phyloP scores from a whole-genome alignment of 2,329 filamentous ascomycete genomes.

The Cordyceps javanica region DNA sequence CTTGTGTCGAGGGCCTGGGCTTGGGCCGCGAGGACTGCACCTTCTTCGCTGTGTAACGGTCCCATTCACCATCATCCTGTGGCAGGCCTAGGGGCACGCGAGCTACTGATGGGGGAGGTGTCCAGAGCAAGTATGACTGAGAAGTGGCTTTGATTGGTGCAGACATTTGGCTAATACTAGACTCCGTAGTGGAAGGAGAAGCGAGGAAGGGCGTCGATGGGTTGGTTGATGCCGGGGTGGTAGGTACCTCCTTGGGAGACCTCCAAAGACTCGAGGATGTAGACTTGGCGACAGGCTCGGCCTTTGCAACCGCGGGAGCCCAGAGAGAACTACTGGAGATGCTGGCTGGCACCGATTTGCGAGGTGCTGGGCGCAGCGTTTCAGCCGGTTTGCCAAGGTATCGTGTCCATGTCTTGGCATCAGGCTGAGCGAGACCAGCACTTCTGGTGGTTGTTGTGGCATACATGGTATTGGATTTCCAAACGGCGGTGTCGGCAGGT shows the following conservation, averaged over 20 bases:
- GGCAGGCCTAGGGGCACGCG: background rate
- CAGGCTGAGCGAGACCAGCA: slow-evolving; percentile 30
- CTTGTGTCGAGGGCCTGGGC: background rate
- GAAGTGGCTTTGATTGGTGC: slow-evolving; percentile 12
- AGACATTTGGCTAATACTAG: slow-evolving; percentile 8
- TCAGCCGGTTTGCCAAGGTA: slow-evolving; percentile 20
- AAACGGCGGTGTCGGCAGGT: background rate
- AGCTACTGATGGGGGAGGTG: background rate
- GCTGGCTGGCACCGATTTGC: slow-evolving; percentile 8
- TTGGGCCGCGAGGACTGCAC: background rate
- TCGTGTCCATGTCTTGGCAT: slow-evolving; percentile 27
- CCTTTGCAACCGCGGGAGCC: background rate
- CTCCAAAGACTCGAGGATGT: background rate
- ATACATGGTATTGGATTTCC: slow-evolving; percentile 4
- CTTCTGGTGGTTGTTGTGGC: background rate
- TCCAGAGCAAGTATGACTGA: slow-evolving; percentile 8
- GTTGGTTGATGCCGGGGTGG: background rate
- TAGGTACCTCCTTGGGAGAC: background rate
- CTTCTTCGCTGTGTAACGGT: background rate
- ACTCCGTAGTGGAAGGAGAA: slow-evolving; percentile 14
- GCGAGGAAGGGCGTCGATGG: slow-evolving; percentile 14
- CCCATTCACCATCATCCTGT: background rate
- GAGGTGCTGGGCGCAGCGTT: slow-evolving; percentile 8
- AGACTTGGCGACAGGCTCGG: background rate
- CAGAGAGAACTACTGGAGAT: slow-evolving; percentile 12